Evolutionary conservation across 2,329 filamentous ascomycete genomes (phyloP), one percentile per base, ranked within the genome.

Genomic region (Calonectria fujianensis): DNA sequence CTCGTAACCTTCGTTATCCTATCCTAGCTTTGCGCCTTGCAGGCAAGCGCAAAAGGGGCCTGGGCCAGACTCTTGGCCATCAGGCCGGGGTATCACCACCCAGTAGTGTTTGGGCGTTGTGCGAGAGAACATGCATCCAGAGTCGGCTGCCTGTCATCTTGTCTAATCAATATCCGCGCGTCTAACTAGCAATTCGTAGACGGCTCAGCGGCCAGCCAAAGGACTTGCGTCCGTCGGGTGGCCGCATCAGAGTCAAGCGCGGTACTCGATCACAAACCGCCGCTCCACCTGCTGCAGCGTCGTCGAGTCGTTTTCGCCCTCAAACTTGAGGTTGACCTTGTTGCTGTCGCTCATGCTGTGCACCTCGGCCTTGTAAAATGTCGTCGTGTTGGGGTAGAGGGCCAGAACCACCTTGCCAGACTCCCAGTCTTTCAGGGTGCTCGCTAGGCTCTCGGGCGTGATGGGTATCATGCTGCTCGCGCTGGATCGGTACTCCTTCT

Each of bases 301-400:
- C 79, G 92, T 93, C 76, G 88, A 90, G 80, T 93, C 93, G 82
- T 95, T 94, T 80, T 96, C 94, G 18, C 94, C 94, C 82, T 96
- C 95, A 80, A 96, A 96, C 76, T 94, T 92, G 77, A 96, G 87
- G 72, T 90, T 90, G 52, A 93, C 91, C 74, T 89, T 90, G 51
- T 88, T 81, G 75, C 88, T 83, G 50, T 86, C 86, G 71, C 93
- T 87, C 88, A 91, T 93, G 45, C 93, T 93, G 85, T 95, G 94
- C 11, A 96, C 94, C 79, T 96, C 94, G 1, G 95, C 95, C 82
- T 94, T 93, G 83, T 97, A 97, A 80, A 97, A 96, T 0, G 94
- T 96, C 1, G 95, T 96, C 1, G 95, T 96, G 79, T 95, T 93
- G 0, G 95, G 95, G 81, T 97, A 97, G 73, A 95, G 87, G 0